A percentile compares a stretch with the other conserved stretches of the same genome.
phyloP scores from a whole-genome alignment of 2,329 filamentous ascomycete genomes.

The Metarhizium robertsii region DNA sequence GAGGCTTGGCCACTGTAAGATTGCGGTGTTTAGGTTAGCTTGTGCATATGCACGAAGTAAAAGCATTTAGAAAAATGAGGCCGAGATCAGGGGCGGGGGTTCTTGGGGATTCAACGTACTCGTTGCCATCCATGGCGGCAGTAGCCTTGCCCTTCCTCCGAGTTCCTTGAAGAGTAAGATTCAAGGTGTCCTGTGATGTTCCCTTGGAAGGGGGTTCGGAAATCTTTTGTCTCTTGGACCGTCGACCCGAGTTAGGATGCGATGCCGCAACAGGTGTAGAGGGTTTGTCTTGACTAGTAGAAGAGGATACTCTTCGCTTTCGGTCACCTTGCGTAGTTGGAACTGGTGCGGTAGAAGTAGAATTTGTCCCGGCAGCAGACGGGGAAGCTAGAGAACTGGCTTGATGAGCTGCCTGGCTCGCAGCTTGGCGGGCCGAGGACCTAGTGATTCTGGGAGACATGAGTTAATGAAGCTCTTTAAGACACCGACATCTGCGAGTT shows the following conservation, averaged over 20 bases:
- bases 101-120: slow-evolving; percentile 36
- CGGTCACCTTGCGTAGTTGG: slow-evolving; percentile 40
- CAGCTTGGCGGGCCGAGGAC: slow-evolving; percentile 85
- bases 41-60: neutral
- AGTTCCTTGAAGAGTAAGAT: slow-evolving; percentile 29
- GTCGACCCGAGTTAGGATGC: slow-evolving; percentile 37
- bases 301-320: slow-evolving; percentile 64
- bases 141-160: slow-evolving; percentile 52
- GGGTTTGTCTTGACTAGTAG: slow-evolving; percentile 32
- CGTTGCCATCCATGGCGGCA: slow-evolving; percentile 63
- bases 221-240: slow-evolving; percentile 64
- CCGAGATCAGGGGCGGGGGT: neutral
- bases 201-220: slow-evolving; percentile 34
- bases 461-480: slow-evolving; percentile 40
- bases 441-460: slow-evolving; percentile 97
- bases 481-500: slow-evolving; percentile 13
- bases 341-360: slow-evolving; percentile 14
- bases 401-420: slow-evolving; percentile 45
- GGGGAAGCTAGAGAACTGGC: slow-evolving; percentile 30
- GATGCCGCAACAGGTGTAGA: slow-evolving; percentile 25
- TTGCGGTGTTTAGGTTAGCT: slow-evolving; percentile 7
- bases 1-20: slow-evolving; percentile 27
- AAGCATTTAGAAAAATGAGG: neutral
- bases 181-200: slow-evolving; percentile 17
- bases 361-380: slow-evolving; percentile 15